Base-by-base conservation (phyloP, 2,329 filamentous ascomycete species). In the Fusarium sp. region DNA sequence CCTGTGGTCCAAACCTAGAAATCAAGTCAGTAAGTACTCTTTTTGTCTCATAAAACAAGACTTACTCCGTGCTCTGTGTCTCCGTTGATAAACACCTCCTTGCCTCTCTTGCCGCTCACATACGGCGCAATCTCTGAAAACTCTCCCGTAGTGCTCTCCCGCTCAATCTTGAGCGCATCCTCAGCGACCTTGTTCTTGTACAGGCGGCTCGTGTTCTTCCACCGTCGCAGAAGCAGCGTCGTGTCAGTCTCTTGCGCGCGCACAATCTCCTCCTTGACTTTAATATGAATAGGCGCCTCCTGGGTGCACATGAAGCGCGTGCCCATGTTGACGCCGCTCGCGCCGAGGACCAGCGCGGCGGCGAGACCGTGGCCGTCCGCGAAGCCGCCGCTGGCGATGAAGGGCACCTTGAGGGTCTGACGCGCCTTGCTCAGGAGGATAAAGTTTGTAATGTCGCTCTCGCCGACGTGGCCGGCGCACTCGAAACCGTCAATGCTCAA, bases 251-350 rank as follows among this genome's bases (percentile, higher is more conserved):
- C 97, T 73, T 95, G 89, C 1, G 95, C 94, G 65, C 91, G 89
- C 60, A 98, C 95, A 79, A 99, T 99, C 76, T 93, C 89, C 83
- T 97, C 89, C 89, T 99, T 99, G 86, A 99, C 95, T 77, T 97
- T 97, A 58, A 91, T 82, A 85, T 99, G 97, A 74, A 99, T 94
- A 1, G 97, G 97, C 18, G 95, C 92, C 84, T 98, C 97, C 52
- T 96, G 88, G 0, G 97, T 98, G 86, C 93, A 96, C 94, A 99
- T 97, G 87, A 98, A 99, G 47, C 97, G 89, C 11, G 97, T 99
- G 67, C 97, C 97, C 97, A 99, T 99, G 85, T 99, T 99, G 85
- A 98, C 92, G 73, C 97, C 97, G 82, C 94, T 94, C 0, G 97
- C 97, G 38, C 97, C 97, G 14, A 99, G 89, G 45, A 93, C 92